Evolutionary conservation across 23 red algal genomes (phyloP), one percentile per base, ranked within the genome.

Genomic region (Cyanidium caldarium): DNA sequence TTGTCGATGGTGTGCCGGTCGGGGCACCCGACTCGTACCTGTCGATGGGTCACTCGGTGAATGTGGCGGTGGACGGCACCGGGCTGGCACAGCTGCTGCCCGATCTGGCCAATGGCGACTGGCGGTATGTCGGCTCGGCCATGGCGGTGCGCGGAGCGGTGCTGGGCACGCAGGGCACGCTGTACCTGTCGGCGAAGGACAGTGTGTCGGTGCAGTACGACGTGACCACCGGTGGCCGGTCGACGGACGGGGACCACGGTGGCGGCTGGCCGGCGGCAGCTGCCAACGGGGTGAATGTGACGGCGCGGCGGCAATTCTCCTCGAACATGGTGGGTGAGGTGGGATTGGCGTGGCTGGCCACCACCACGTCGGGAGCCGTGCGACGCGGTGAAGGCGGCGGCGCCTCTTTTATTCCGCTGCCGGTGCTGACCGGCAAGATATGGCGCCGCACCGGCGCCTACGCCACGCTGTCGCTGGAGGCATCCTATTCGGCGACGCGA

Each of bases 1-100:
- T n/a, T n/a, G n/a, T n/a, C n/a, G n/a, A n/a, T n/a, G n/a, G n/a
- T n/a, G n/a, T n/a, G n/a, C n/a, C n/a, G n/a, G n/a, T n/a, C n/a
- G n/a, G n/a, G 38, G 66, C 46, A 34, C 42, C 70, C 20, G 85
- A 89, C 66, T 65, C 85, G 13, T 82, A 76, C 0, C 77, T 89
- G 40, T 70, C 85, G 33, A 76, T 89, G 33, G 46, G 35, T 37
- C 76, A 89, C 39, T 34, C 77, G 37, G 16, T 82, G 39, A 65
- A 89, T 29, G 77, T 78, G 1, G 39, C 39, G 26, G 35, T 89
- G 21, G 85, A 89, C 35, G 77, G 70, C 35, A 89, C 77, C 2
- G 85, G 85, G 0, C 85, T 89, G 17, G 65, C 68, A 10, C 70
- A 77, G 26, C 77, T 78, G 20, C 46, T 89, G 17, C 70, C 80